These are phyloP conservation scores for Aspergillus candidus DNA, from an alignment of 2,329 filamentous ascomycete species.

Conservation along the genomic window DNA sequence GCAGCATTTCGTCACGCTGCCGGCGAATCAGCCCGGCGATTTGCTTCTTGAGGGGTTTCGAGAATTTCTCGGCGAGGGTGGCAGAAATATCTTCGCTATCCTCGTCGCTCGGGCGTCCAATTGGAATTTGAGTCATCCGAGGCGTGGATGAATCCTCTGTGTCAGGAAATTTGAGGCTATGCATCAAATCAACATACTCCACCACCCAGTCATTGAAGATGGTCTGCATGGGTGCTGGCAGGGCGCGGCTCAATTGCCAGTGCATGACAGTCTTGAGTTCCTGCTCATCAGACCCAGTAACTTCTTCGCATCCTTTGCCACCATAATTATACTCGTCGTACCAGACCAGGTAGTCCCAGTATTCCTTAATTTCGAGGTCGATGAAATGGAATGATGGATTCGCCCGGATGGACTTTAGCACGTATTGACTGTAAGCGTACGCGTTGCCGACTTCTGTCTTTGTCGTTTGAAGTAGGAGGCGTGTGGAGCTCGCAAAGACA, in stretches of 20 bases:
- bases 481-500: conserved; percentile 86
- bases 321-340: conserved; percentile 99
- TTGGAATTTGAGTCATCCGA: conserved; percentile 56
- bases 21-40: conserved; percentile 74
- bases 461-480: conserved; percentile 86
- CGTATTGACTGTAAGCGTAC: conserved; percentile 94
- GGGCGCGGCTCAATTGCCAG: conserved; percentile 91
- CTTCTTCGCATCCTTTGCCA: conserved; percentile 80
- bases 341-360: conserved; percentile 99
- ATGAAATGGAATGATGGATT: conserved; percentile 97
- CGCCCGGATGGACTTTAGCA: conserved; percentile 91
- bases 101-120: conserved; percentile 53
- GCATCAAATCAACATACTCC: conserved; percentile 94
- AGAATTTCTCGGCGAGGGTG: conserved; percentile 74
- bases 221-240: conserved; percentile 72
- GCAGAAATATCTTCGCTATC: conserved; percentile 55
- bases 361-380: conserved; percentile 94
- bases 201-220: conserved; percentile 89
- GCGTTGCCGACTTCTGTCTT: conserved; percentile 96
- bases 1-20: conserved; percentile 81
- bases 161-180: conserved; percentile 70
- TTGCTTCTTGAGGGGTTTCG: conserved; percentile 84
- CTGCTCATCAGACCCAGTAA: conserved; percentile 70
- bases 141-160: conserved; percentile 54
- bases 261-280: conserved; percentile 90